Percentiles rank a stretch among this genome's conserved stretches.
Conservation (phyloP, 176 grass and related monocot genomes). For the Bothriochloa decipiens region DNA sequence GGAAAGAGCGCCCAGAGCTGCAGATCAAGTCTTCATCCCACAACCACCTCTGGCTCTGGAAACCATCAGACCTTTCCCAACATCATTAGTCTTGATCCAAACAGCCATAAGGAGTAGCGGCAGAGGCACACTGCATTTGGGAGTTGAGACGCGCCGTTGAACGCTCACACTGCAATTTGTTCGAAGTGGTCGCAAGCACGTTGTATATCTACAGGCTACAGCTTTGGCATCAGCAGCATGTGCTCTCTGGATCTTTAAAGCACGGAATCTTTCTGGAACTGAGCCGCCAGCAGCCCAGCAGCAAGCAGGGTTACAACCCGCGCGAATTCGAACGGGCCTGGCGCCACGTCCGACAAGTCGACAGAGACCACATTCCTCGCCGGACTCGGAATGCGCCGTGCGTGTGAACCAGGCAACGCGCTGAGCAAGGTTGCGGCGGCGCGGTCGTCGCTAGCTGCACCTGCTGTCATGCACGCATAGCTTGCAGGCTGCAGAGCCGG, state of each 20-base stretch:
- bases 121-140: too few species aligned
- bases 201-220: not conserved
- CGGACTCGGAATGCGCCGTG: not conserved
- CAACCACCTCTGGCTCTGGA: too few species aligned
- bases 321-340: not conserved
- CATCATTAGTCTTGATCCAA: too few species aligned
- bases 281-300: constrained; percentile 9
- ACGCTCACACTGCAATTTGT: not conserved
- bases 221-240: not conserved
- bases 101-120: too few species aligned
- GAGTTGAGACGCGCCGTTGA: too few species aligned
- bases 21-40: too few species aligned
- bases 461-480: not conserved
- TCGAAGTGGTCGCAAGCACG: not conserved
- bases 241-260: not conserved
- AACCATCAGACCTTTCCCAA: too few species aligned
- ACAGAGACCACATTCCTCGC: not conserved
- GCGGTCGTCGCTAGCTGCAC: not conserved
- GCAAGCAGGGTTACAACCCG: too few species aligned
- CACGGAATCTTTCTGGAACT: constrained; percentile 36
- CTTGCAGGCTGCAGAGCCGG: not conserved
- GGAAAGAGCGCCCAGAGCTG: too few species aligned
- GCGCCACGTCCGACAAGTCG: not conserved
- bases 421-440: not conserved
- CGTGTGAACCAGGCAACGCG: constrained; percentile 21